Conservation (phyloP, 1,284 basidiomycete genomes). For the Agroathelia rolfsii region DNA sequence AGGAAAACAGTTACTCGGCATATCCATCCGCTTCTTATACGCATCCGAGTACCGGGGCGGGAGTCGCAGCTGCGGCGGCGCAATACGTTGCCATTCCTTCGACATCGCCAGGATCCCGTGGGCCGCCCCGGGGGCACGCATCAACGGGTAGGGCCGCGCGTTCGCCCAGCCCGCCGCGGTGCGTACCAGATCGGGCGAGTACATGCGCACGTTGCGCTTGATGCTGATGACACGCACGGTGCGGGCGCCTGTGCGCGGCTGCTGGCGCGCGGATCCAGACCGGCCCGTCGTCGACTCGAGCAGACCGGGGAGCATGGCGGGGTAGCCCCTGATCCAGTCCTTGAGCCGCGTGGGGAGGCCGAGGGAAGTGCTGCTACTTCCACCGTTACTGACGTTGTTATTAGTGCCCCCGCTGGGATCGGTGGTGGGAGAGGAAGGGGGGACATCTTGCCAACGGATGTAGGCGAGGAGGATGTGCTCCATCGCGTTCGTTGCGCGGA, state of each 20-base stretch:
- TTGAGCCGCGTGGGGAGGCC: conserved; percentile 71
- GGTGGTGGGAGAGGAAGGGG: conserved; percentile 18
- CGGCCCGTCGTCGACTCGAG: conserved; percentile 15
- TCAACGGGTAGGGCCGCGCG: conserved; percentile 23
- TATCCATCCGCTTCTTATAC: conserved; percentile 64
- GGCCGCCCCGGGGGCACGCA: conserved; percentile 13
- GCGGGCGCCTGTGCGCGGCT: conserved; percentile 62
- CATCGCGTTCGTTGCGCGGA: conserved; percentile 72
- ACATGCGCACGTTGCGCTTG: conserved; percentile 71
- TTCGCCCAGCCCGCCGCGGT: conserved; percentile 63
- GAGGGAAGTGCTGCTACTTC: conserved; percentile 39
- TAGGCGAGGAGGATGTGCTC: conserved; percentile 83
- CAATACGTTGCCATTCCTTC: conserved; percentile 67
- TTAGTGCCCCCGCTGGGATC: too few species aligned
- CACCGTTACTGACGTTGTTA: conserved; percentile 21
- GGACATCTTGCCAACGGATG: conserved; percentile 68
- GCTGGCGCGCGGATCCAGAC: conserved; percentile 33
- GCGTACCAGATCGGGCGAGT: conserved; percentile 71
- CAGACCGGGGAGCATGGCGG: conserved; percentile 44
- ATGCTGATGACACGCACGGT: conserved; percentile 66
- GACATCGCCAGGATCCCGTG: conserved; percentile 42
- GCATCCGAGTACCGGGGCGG: conserved; percentile 54
- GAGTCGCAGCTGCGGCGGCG: conserved; percentile 43
- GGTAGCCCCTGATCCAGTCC: conserved; percentile 83
- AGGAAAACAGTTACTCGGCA: conserved; percentile 49